These are phyloP conservation scores for Kluyveromyces marxianus DNA, from an alignment of 1,139 yeast genomes.

Conservation along the genomic window DNA sequence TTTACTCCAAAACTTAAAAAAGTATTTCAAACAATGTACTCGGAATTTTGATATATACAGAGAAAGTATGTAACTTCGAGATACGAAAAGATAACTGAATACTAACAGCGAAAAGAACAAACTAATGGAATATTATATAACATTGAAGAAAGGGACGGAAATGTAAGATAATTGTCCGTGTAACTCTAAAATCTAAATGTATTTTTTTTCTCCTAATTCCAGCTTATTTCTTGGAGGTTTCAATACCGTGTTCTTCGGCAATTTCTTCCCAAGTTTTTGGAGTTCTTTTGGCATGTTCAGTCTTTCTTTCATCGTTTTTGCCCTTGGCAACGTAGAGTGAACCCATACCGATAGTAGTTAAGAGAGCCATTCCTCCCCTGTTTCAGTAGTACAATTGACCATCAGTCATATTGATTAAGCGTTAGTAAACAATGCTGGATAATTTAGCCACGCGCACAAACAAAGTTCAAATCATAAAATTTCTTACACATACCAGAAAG, in stretches of 20 bases:
- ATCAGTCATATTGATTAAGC: background rate
- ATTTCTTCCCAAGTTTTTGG: slow-evolving; percentile 2
- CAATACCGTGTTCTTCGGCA: slow-evolving; percentile 3
- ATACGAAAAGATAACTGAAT: too few species aligned
- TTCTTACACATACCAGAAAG: background rate
- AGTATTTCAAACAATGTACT: too few species aligned
- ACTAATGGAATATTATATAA: too few species aligned
- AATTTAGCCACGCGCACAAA: too few species aligned
- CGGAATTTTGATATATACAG: too few species aligned
- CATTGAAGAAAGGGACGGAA: too few species aligned
- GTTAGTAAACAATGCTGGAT: too few species aligned
- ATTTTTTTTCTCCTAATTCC: background rate
- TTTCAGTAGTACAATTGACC: background rate
- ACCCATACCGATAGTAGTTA: slow-evolving; percentile 2
- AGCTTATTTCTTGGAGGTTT: background rate
- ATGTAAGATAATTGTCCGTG: too few species aligned
- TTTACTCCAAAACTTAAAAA: too few species aligned
- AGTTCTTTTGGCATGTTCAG: background rate
- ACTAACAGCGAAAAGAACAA: too few species aligned
- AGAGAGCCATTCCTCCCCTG: slow-evolving; percentile 3
- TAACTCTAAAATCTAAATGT: background rate
- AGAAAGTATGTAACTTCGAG: too few species aligned
- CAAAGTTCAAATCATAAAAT: too few species aligned
- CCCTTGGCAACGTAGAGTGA: slow-evolving; percentile 2
- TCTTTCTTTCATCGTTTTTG: slow-evolving; percentile 1